Evolutionary conservation across 768 basidiomycete species (phyloP).

Genomic region (Mycena metata): DNA sequence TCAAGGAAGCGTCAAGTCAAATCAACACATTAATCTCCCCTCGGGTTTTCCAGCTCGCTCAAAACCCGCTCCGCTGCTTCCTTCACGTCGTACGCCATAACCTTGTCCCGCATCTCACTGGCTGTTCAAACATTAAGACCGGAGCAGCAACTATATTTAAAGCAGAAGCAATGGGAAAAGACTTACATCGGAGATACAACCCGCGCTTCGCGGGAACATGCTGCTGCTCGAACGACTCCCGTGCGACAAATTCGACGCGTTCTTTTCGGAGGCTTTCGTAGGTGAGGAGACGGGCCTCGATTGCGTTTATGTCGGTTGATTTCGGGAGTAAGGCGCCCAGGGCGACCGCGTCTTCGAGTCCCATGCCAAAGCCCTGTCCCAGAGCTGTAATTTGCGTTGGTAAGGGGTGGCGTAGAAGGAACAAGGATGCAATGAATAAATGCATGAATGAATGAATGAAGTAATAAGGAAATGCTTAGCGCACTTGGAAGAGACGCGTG

Average conservation of each 20-base stretch:
- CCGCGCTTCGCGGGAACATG: slow-evolving; percentile 29
- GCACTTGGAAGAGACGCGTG: slow-evolving; percentile 35
- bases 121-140: background rate
- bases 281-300: slow-evolving; percentile 17
- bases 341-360: slow-evolving; percentile 31
- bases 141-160: background rate
- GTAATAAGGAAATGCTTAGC: too few relatives aligned
- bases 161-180: background rate
- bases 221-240: slow-evolving; percentile 31
- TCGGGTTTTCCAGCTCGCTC: background rate
- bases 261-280: slow-evolving; percentile 32
- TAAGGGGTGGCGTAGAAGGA: background rate
- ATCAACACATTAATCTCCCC: too few relatives aligned
- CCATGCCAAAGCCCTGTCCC: slow-evolving; percentile 34
- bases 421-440: background rate
- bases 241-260: slow-evolving; percentile 32
- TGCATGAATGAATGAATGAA: background rate
- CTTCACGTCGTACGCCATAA: slow-evolving; percentile 31
- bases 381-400: slow-evolving; percentile 8
- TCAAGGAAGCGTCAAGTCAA: too few relatives aligned
- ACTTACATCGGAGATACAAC: slow-evolving; percentile 32
- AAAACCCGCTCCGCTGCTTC: slow-evolving; percentile 19
- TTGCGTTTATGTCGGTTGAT: background rate
- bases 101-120: slow-evolving; percentile 25
- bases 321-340: slow-evolving; percentile 23